Percentiles rank a stretch among this genome's conserved stretches.
Conservation (phyloP, 768 basidiomycete species). For the Tricholoma furcatifolium region DNA sequence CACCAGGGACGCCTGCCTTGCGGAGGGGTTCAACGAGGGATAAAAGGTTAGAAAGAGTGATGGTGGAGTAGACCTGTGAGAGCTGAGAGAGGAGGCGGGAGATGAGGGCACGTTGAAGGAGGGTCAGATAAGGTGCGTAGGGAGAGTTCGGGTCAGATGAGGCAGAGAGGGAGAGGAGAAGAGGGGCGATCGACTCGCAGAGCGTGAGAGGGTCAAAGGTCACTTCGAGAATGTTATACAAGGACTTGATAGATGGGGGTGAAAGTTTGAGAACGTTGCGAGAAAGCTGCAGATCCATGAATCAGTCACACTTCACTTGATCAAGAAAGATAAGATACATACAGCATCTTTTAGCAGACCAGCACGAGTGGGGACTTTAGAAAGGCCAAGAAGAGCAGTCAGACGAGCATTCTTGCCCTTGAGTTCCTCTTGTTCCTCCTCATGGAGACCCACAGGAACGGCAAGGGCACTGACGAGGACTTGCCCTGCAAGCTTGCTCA, state of each 20-base stretch:
- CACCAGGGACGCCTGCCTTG: slow-evolving; percentile 47
- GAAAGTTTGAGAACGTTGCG: slow-evolving; percentile 82
- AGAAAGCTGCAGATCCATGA: slow-evolving; percentile 51
- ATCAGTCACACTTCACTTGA: slow-evolving; percentile 1
- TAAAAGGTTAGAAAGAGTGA: slow-evolving; percentile 76
- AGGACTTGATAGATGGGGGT: slow-evolving; percentile 65
- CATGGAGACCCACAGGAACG: slow-evolving; percentile 75
- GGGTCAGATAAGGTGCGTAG: slow-evolving; percentile 83
- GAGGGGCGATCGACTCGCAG: slow-evolving; percentile 73
- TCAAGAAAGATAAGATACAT: slow-evolving; percentile 27
- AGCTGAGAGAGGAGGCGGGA: slow-evolving; percentile 90
- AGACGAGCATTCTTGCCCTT: slow-evolving; percentile 74
- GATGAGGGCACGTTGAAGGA: slow-evolving; percentile 87
- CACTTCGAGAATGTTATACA: slow-evolving; percentile 89
- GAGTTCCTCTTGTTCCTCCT: slow-evolving; percentile 44
- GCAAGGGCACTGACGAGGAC: slow-evolving; percentile 92
- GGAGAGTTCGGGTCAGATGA: slow-evolving; percentile 37
- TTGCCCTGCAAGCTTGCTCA: slow-evolving; percentile 80
- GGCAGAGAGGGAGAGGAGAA: slow-evolving; percentile 60
- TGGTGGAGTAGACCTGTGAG: slow-evolving; percentile 87
- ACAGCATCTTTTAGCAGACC: slow-evolving; percentile 87
- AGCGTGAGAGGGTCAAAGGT: slow-evolving; percentile 92
- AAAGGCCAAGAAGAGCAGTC: slow-evolving; percentile 81
- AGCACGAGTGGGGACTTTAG: slow-evolving; percentile 82
- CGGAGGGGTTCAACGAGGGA: slow-evolving; percentile 76